Conservation (phyloP, 2,329 filamentous ascomycete species). For the Cercospora canescens region DNA sequence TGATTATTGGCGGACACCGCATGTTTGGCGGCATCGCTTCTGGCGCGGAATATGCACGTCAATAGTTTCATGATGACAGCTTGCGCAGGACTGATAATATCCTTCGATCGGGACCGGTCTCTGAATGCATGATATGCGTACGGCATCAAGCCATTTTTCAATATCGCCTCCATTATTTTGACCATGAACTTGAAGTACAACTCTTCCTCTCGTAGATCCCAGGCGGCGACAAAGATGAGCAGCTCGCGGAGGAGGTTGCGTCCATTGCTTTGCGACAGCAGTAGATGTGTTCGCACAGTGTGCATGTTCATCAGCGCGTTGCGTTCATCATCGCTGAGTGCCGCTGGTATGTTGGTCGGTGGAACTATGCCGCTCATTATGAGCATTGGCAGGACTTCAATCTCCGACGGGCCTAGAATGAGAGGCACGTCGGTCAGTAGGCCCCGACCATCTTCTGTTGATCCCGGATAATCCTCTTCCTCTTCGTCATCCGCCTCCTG, state of each 20-base stretch:
- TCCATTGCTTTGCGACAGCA: conserved; percentile 86
- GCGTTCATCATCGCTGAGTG: conserved; percentile 49
- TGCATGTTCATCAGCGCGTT: conserved; percentile 74
- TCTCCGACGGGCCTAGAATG: conserved; percentile 90
- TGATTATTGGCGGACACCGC: conserved; percentile 23
- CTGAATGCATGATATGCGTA: conserved; percentile 90
- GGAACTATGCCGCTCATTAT: conserved; percentile 93
- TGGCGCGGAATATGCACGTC: conserved; percentile 79
- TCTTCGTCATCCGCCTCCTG: conserved; percentile 71
- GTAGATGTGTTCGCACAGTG: conserved; percentile 83
- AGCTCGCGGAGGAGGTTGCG: conserved; percentile 87
- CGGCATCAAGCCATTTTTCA: conserved; percentile 84
- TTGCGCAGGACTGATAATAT: conserved; percentile 93
- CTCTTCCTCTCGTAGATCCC: conserved; percentile 91
- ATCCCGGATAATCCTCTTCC: conserved; percentile 68
- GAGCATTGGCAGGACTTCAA: conserved; percentile 95
- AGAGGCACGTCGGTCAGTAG: conserved; percentile 91
- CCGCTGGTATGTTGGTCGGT: conserved; percentile 58
- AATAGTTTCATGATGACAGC: conserved; percentile 89
- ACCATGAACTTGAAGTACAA: conserved; percentile 96
- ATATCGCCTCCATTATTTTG: conserved; percentile 90
- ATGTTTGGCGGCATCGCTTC: conserved; percentile 44
- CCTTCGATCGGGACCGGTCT: conserved; percentile 71
- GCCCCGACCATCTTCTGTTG: conserved; percentile 70
- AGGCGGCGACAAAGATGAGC: conserved; percentile 93